Base-by-base conservation (phyloP, 176 grass and related monocot genomes). In the Avena insularis region DNA sequence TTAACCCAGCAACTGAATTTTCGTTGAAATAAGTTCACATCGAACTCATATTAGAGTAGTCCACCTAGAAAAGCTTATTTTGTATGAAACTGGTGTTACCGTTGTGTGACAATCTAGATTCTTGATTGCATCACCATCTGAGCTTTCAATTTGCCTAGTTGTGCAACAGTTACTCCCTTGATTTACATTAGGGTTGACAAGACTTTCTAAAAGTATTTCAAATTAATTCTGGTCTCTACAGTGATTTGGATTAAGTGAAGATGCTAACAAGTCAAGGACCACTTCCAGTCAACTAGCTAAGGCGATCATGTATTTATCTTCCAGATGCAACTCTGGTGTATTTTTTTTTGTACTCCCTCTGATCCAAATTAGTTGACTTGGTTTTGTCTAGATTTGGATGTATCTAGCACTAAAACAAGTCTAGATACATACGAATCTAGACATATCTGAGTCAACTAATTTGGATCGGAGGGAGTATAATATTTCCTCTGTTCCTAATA, bases 111-210 rank as follows among this genome's bases (percentile, higher is more conserved):
- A 75, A 76, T 76, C 8, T 53, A 4, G 36, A 61, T 59, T 31
- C 0, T 68, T 47, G 48, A 46, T 57, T 47, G 16, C 15, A 65
- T 75, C 33, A 46, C 15, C 2, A 19, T 27, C n/a, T 46, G 10
- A 66, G 46, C 21, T 66, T 66, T 63, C 14, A 20, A 10, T 46
- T 5, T 21, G 78, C 23, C 75, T 16, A 87, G 48, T 82, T 12
- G 14, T n/a, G 53, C 27, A 53, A 81, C 40, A 43, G 54, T 58
- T 12, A 83, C 4, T 21, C 35, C 14, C 76, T 38, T 88, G 61
- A 36, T 57, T 73, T 83, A 50, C 80, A 70, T 76, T 19, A 16
- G 54, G 12, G 21, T 74, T 87, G 13, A 49, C 46, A 82, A 65
- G 38, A 53, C 46, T 67, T 35, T 31, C 16, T 53, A 67, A 23